Base-by-base conservation (phyloP, 345 rosid genomes). In the Pugionium dolabratum region DNA sequence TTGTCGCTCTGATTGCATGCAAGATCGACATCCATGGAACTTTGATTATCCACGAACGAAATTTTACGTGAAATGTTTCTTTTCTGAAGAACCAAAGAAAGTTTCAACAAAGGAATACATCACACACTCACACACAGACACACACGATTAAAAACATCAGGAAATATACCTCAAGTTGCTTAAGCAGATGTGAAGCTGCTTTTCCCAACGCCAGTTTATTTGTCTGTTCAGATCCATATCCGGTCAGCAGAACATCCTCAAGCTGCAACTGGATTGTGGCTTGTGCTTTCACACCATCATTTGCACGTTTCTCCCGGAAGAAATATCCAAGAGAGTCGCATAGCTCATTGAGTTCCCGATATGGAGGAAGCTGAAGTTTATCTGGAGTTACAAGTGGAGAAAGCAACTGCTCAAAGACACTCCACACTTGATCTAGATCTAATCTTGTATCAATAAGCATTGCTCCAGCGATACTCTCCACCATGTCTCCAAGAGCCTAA, bases 391-490 rank as follows among this genome's bases (percentile, higher is more conserved):
- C 92, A 11, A 93, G 82, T 4, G 95, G 97, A 66, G 95, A 85
- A 49, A 93, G 63, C 9, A 93, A 71, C 1, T 95, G 90, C 75
- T 88, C 78, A 65, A 82, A 79, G 77, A 85, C 64, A 79, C 76
- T 84, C 99, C 96, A 90, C 25, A 93, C 89, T 67, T 80, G 77
- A 48, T 86, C 87, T 8, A 90, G 85, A 74, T 85, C 78, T 61
- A 90, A 77, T 40, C 74, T 82, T 10, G 88, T 70, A 79, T 93
- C 96, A n/a, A 93, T 73, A 61, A 90, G 56, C 44, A 90, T 74
- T 44, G 97, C 99, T 41, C 96, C 96, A 1, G 86, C 85, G 28
- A 93, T 86, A 71, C 97, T 90, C 76, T 93, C 96, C 77, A 90
- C 77, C 74, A 90, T 9, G 73, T 93, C 99, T 28, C 96, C 99